Conservation (phyloP, 2,329 filamentous ascomycete genomes). For the Paraphoma chrysanthemicola region DNA sequence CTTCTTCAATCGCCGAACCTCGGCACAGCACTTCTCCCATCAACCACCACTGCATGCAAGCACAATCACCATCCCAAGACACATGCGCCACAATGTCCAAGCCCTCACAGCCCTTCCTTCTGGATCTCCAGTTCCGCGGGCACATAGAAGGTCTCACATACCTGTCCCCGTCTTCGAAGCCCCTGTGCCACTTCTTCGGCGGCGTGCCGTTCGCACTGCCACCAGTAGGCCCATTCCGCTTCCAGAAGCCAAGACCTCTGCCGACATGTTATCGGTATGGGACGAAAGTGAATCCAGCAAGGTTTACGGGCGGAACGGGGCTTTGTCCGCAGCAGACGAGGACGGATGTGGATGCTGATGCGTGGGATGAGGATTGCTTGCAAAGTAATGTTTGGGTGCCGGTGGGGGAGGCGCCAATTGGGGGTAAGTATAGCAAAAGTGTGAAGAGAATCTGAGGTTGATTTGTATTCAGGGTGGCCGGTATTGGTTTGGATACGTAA, state of each 20-base stretch:
- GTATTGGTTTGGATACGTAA: slow-evolving; percentile 65
- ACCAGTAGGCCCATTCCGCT: slow-evolving; percentile 56
- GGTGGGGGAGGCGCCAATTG: slow-evolving; percentile 50
- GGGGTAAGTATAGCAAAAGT: slow-evolving; percentile 25
- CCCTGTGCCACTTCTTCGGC: slow-evolving; percentile 60
- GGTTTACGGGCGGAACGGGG: slow-evolving; percentile 50
- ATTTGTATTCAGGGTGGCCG: slow-evolving; percentile 57
- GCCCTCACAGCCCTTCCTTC: slow-evolving; percentile 34
- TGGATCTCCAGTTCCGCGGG: slow-evolving; percentile 54
- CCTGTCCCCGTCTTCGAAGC: slow-evolving; percentile 35
- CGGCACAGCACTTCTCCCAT: not conserved
- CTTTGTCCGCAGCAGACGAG: slow-evolving; percentile 60
- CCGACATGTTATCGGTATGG: slow-evolving; percentile 60
- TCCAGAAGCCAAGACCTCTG: slow-evolving; percentile 57
- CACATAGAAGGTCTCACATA: slow-evolving; percentile 59
- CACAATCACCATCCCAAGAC: not conserved
- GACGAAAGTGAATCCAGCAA: slow-evolving; percentile 55
- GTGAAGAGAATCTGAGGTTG: slow-evolving; percentile 1
- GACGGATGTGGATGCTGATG: slow-evolving; percentile 21
- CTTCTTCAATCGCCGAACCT: not conserved
- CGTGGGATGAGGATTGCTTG: slow-evolving; percentile 62
- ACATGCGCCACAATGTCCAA: slow-evolving; percentile 19
- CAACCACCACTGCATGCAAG: not conserved
- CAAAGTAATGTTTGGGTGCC: slow-evolving; percentile 65
- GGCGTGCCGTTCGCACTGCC: slow-evolving; percentile 64